Evolutionary conservation across 139 green algal genomes (phyloP).

Genomic region (Tetradesmus lagerheimii): DNA sequence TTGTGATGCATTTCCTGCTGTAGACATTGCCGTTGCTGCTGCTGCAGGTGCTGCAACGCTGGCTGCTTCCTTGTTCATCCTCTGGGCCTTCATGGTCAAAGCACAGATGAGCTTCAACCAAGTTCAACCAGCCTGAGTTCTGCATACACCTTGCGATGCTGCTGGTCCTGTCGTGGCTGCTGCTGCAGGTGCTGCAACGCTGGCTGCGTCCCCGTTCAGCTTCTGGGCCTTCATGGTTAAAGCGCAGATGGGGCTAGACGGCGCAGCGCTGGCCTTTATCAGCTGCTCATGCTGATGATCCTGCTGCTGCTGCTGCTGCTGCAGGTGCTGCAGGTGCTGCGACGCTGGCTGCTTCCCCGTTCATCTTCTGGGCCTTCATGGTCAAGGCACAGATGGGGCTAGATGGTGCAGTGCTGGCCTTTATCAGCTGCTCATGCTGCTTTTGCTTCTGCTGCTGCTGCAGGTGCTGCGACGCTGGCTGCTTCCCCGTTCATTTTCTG

Average conservation of each 20-base stretch:
- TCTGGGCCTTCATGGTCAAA: constrained; percentile 56
- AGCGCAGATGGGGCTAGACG: constrained; percentile 63
- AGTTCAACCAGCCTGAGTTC: too few species aligned
- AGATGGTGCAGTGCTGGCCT: constrained; percentile 75
- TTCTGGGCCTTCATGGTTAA: constrained; percentile 58
- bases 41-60: neutral
- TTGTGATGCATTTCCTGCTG: too few species aligned
- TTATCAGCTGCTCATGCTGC: neutral
- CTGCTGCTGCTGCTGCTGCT: neutral
- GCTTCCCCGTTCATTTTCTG: constrained; percentile 42
- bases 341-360: constrained; percentile 7
- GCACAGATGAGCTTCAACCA: constrained; percentile 50
- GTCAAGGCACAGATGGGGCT: constrained; percentile 55
- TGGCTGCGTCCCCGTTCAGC: constrained; percentile 17
- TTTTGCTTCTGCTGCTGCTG: neutral
- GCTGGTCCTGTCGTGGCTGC: neutral
- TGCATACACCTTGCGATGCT: constrained; percentile 69
- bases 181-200: neutral
- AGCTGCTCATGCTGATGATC: neutral
- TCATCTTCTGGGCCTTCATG: constrained; percentile 57
- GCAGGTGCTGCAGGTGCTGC: neutral
- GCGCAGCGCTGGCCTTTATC: too few species aligned
- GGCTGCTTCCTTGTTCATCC: constrained; percentile 14
- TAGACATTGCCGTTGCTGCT: neutral
- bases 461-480: neutral